Evolutionary conservation across 1,284 basidiomycete species (phyloP).

Genomic region (Sporisorium reilianum): DNA sequence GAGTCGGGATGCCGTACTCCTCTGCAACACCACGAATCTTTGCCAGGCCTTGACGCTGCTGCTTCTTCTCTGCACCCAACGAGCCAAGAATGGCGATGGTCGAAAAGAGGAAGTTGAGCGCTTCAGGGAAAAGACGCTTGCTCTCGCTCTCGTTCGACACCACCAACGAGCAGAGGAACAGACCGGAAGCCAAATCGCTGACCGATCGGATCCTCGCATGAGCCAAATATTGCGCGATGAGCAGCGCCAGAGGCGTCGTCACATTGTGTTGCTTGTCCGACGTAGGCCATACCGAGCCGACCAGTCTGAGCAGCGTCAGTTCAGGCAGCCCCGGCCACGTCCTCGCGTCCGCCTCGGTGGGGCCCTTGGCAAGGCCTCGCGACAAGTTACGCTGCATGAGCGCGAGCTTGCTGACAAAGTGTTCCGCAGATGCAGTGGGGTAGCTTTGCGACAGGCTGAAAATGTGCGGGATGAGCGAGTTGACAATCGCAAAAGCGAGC

Average conservation of each 20-base stretch:
- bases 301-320: constrained; percentile 82
- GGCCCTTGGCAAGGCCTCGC: constrained; percentile 82
- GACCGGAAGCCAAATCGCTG: constrained; percentile 82
- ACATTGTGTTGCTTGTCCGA: constrained; percentile 94
- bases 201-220: constrained; percentile 82
- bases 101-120: constrained; percentile 83
- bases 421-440: constrained; percentile 81
- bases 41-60: constrained; percentile 23
- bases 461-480: constrained; percentile 83
- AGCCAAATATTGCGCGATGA: constrained; percentile 91
- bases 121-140: constrained; percentile 90
- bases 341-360: constrained; percentile 76
- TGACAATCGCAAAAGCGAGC: constrained; percentile 76
- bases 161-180: constrained; percentile 89
- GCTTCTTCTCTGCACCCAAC: constrained; percentile 28
- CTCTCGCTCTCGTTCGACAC: constrained; percentile 81
- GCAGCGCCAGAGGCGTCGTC: constrained; percentile 83
- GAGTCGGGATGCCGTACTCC: constrained; percentile 63
- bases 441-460: constrained; percentile 83
- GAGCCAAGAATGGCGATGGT: constrained; percentile 79
- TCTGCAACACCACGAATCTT: constrained; percentile 53
- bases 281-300: constrained; percentile 89
- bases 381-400: constrained; percentile 96
- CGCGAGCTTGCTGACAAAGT: constrained; percentile 84
- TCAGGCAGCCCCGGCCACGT: constrained; percentile 91